These are phyloP conservation scores for Psidium guajava DNA, from an alignment of 345 rosid species.

Conservation along the genomic window DNA sequence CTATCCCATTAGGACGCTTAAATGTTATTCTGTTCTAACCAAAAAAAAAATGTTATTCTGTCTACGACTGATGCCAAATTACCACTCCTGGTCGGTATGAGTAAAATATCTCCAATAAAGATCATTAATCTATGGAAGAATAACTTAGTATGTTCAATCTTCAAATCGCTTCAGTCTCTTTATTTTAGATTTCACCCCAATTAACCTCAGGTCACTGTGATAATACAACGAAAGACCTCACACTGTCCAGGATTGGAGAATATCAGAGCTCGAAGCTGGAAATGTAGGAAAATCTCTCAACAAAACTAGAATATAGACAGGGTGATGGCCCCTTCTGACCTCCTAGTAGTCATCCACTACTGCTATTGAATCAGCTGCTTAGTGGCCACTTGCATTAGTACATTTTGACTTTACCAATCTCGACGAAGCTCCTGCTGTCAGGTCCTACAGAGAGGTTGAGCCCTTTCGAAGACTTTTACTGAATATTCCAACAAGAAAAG, in stretches of 20 bases:
- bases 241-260: neutral
- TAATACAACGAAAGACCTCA: neutral
- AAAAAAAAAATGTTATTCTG: neutral
- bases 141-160: neutral
- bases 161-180: neutral
- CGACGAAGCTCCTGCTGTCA: neutral
- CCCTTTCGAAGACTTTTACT: neutral
- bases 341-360: neutral
- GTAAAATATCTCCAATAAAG: neutral
- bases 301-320: neutral
- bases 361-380: neutral
- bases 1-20: neutral
- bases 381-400: neutral
- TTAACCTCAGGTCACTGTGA: neutral
- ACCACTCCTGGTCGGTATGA: neutral
- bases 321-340: neutral
- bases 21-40: neutral
- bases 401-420: neutral
- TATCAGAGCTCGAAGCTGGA: neutral
- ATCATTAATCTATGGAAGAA: neutral
- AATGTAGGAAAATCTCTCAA: neutral
- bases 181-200: neutral
- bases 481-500: neutral
- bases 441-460: neutral
- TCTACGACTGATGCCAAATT: neutral